Evolutionary conservation across 2,329 filamentous ascomycete species (phyloP), one percentile per base, ranked within the genome.

Genomic region (Thermoascus crustaceus): DNA sequence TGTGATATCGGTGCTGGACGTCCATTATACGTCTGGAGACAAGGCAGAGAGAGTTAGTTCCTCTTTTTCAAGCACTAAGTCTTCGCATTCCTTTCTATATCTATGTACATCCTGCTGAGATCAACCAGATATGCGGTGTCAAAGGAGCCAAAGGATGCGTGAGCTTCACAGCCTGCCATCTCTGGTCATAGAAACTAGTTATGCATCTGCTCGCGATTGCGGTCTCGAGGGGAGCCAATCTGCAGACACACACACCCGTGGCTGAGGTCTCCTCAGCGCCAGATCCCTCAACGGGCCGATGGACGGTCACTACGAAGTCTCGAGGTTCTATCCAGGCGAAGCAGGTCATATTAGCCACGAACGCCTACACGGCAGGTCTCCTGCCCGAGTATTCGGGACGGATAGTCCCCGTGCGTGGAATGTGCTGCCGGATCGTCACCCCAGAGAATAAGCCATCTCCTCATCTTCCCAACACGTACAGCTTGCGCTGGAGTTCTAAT

Each of bases 361-460:
- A 94, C 53, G 88, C 69, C 3, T 93, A 94, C 58, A 88, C 85
- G 0, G 85, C 84, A 1, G 72, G 79, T 41, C 68, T 94, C 3
- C 63, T 89, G 2, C 84, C 84, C 0, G 54, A 65, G 21, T 80
- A 89, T 47, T 67, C 73, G 6, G 75, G 79, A 44, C 68, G 87
- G 6, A 82, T 94, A 43, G 75, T 88, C 2, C 88, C 88, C 0
- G 78, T 83, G 2, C 70, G 83, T 16, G 86, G 84, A 1, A 50
- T 58, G 19, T 61, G 60, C 40, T 49, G 55, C 33, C 55, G 55
- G 4, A 55, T 63, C 10, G 38, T 50, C 5, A 44, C 49, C 3
- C 51, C 54, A 2, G 36, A 44, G 2, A 41, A 29, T 30, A 43
- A 54, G 34, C 31, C 34, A 8, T 30, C 46, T 30, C 49, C 56